These are phyloP conservation scores for Pittosporum tobira DNA, from an alignment of 129 eudicot species.

Conservation along the genomic window DNA sequence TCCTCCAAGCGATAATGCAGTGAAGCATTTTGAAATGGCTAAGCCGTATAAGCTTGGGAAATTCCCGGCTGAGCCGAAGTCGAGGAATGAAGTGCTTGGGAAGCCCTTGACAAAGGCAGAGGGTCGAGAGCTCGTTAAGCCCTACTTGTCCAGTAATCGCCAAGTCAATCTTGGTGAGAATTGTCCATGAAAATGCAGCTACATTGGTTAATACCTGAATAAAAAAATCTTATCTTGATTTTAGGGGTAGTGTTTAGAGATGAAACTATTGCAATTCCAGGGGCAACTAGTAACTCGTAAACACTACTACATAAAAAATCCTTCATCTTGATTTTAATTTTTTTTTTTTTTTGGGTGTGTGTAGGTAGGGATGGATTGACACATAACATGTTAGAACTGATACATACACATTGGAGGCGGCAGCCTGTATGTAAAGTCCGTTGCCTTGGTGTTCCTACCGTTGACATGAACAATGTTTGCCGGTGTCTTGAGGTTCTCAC, in stretches of 20 bases:
- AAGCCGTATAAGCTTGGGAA: slow-evolving; percentile 41
- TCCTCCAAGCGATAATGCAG: slow-evolving; percentile 11
- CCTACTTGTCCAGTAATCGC: slow-evolving; percentile 42
- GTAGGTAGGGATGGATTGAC: slow-evolving; percentile 98
- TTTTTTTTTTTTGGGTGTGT: slow-evolving; percentile 12
- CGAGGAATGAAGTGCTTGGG: slow-evolving; percentile 71
- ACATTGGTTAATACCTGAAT: too few relatives aligned
- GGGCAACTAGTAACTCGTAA: neutral
- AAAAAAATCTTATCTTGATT: too few relatives aligned
- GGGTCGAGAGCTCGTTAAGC: slow-evolving; percentile 49
- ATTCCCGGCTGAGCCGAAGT: slow-evolving; percentile 21
- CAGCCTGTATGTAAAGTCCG: slow-evolving; percentile 83
- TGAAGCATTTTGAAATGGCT: slow-evolving; percentile 35
- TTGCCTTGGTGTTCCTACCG: slow-evolving; percentile 96
- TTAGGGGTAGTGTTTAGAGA: too few relatives aligned
- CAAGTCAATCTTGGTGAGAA: slow-evolving; percentile 80
- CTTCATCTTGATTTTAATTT: neutral
- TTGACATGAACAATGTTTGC: slow-evolving; percentile 83
- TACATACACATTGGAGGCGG: slow-evolving; percentile 94
- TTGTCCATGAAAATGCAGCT: neutral
- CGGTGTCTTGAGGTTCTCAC: slow-evolving; percentile 75
- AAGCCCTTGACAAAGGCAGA: slow-evolving; percentile 57
- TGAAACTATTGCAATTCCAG: neutral
- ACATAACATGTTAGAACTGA: slow-evolving; percentile 92
- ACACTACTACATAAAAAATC: neutral